Percentiles rank a stretch among this genome's conserved stretches.
Conservation (phyloP, 1,139 yeast genomes). For the Waltiozyma sp. region DNA sequence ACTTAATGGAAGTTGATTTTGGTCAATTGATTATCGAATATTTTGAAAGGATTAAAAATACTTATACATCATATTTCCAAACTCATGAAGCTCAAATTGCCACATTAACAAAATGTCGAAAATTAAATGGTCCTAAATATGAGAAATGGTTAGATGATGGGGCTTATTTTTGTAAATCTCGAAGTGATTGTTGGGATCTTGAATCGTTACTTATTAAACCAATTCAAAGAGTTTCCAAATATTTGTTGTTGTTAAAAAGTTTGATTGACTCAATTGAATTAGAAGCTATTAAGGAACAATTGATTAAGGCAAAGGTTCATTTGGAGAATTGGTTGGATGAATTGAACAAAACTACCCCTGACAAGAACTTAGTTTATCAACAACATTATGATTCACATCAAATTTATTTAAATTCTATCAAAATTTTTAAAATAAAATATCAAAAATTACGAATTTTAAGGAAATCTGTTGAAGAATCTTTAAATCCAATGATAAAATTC, state of each 20-base stretch:
- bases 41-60: conserved; percentile 14
- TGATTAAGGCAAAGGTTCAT: conserved; percentile 11
- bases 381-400: conserved; percentile 1
- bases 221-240: conserved; percentile 16
- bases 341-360: conserved; percentile 1
- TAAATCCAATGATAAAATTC: conserved; percentile 7
- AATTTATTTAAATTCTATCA: conserved; percentile 7
- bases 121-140: conserved; percentile 14
- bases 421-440: conserved; percentile 6
- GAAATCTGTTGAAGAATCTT: conserved; percentile 4
- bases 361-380: background rate
- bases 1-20: conserved; percentile 15
- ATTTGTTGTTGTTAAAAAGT: conserved; percentile 11
- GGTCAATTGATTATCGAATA: conserved; percentile 19
- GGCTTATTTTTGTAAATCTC: conserved; percentile 12
- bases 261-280: conserved; percentile 5
- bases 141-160: conserved; percentile 18
- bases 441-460: conserved; percentile 4
- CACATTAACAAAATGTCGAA: conserved; percentile 4
- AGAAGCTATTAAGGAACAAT: conserved; percentile 3
- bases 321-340: conserved; percentile 9
- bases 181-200: conserved; percentile 15
- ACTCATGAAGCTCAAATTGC: conserved; percentile 11
- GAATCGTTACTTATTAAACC: conserved; percentile 17
- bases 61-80: conserved; percentile 12